Percentiles rank a stretch among this genome's conserved stretches.
phyloP scores from a whole-genome alignment of 495 filamentous ascomycete genomes.

The Xylaria scruposa region DNA sequence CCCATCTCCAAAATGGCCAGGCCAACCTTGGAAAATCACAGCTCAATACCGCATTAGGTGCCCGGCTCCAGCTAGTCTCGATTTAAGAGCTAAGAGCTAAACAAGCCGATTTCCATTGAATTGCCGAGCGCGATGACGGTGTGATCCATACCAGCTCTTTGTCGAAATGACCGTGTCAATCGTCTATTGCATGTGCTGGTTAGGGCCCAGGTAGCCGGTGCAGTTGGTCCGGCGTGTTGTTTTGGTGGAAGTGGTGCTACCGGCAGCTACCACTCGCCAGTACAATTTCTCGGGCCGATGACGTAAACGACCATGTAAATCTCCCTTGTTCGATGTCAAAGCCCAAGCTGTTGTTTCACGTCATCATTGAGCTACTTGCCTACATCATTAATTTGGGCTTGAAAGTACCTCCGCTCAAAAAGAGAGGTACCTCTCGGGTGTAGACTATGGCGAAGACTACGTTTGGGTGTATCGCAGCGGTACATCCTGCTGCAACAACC shows the following conservation, averaged over 20 bases:
- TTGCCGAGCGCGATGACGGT: slow-evolving; percentile 1
- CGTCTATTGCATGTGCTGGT: not conserved
- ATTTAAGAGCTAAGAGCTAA: not conserved
- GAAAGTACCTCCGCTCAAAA: not conserved
- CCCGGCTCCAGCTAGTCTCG: not conserved
- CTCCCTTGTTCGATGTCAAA: slow-evolving; percentile 1
- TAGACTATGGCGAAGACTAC: not conserved
- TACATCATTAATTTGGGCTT: not conserved
- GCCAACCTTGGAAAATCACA: too few species aligned
- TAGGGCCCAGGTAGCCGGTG: not conserved
- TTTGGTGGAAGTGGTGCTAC: not conserved
- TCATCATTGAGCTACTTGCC: slow-evolving; percentile 19
- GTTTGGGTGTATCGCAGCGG: not conserved
- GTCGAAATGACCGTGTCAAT: slow-evolving; percentile 18
- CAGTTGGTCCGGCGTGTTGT: not conserved
- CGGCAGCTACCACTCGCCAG: too few species aligned
- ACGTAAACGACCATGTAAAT: slow-evolving; percentile 16
- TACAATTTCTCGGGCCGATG: not conserved
- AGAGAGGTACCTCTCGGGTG: not conserved
- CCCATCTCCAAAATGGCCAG: not conserved
- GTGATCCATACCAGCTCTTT: not conserved
- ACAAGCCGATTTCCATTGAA: not conserved
- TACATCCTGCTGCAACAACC: not conserved
- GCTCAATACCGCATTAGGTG: too few species aligned
- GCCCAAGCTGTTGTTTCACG: slow-evolving; percentile 18